Base-by-base conservation (phyloP, 2,329 filamentous ascomycete species). In the Alternaria tenuissima region DNA sequence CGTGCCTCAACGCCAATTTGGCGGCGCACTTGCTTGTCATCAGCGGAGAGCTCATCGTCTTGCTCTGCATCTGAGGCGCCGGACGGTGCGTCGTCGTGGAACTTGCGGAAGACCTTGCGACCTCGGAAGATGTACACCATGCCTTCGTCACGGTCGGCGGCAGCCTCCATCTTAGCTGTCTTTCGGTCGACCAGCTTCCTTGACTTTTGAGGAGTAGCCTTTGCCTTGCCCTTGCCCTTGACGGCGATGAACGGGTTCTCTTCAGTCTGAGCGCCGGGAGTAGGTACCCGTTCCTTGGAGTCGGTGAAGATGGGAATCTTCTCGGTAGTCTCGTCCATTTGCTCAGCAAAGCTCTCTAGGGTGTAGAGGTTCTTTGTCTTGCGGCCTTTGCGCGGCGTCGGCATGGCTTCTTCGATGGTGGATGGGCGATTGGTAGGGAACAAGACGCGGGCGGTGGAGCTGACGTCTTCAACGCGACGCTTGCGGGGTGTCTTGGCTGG, bases 71-170 rank as follows among this genome's bases (percentile, higher is more conserved):
- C 70, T 11, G 75, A 77, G 24, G 74, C 76, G 44, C 79, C 79
- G 12, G 70, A 64, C 5, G 64, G 62, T 11, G 71, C 72, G 4
- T 76, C 74, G 41, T 83, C 79, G 24, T 80, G 78, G 67, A 90
- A 92, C 72, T 89, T 90, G 77, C 89, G 88, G 81, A 92, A 93
- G 57, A 92, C 83, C 75, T 88, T 92, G 82, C 91, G 92, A 75
- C 92, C 92, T 70, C 92, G 92, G 83, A 94, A 94, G 12, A 89
- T 85, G 70, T 89, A 92, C 62, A 93, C 82, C 73, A 93, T 85
- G 61, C 92, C 92, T 76, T 94, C 90, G 4, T 89, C 85, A 30
- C 90, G 88, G 32, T 83, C 78, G 4, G 86, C 84, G 14, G 87
- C 87, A 46, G 90, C 86, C 7, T 91, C 86, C 61, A 93, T 81